Percentiles rank a stretch among this genome's conserved stretches.
phyloP scores from a whole-genome alignment of 2,329 filamentous ascomycete species.

The Penicillium nordicum region DNA sequence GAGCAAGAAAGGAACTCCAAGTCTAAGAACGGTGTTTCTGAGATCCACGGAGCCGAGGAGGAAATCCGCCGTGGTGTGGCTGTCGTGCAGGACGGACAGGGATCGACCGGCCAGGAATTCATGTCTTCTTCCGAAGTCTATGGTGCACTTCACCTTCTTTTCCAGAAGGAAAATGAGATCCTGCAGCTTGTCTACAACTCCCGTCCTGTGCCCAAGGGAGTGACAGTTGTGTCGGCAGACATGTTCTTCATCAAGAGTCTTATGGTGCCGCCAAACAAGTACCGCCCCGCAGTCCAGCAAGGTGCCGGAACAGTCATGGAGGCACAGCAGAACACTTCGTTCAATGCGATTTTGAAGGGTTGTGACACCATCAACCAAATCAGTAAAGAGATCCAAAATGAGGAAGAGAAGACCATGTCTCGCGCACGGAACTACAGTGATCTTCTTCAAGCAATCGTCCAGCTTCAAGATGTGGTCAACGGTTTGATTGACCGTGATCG shows the following conservation, averaged over 20 bases:
- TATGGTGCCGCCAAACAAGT: conserved; percentile 88
- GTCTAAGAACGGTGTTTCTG: conserved; percentile 40
- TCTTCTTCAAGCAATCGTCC: conserved; percentile 75
- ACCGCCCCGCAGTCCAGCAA: conserved; percentile 78
- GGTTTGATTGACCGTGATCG: conserved; percentile 87
- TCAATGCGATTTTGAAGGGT: conserved; percentile 76
- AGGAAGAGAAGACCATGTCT: conserved; percentile 44
- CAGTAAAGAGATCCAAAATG: conserved; percentile 62
- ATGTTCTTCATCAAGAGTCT: conserved; percentile 93
- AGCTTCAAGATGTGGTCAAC: conserved; percentile 86
- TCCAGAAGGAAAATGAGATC: conserved; percentile 82
- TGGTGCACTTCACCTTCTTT: conserved; percentile 72
- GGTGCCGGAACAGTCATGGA: conserved; percentile 80
- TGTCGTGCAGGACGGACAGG: conserved; percentile 27
- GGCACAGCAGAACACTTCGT: conserved; percentile 80
- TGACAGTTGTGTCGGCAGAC: conserved; percentile 63
- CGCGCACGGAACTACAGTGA: conserved; percentile 65
- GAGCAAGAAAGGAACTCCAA: conserved; percentile 44
- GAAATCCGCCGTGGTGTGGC: conserved; percentile 54
- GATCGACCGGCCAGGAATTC: conserved; percentile 62
- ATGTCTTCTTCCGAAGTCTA: conserved; percentile 80
- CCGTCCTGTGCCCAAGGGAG: conserved; percentile 59
- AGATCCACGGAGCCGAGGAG: conserved; percentile 56
- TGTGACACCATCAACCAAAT: conserved; percentile 73
- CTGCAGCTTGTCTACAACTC: conserved; percentile 81